Conservation (phyloP, 441 rosid species). For the Kokia cookei region DNA sequence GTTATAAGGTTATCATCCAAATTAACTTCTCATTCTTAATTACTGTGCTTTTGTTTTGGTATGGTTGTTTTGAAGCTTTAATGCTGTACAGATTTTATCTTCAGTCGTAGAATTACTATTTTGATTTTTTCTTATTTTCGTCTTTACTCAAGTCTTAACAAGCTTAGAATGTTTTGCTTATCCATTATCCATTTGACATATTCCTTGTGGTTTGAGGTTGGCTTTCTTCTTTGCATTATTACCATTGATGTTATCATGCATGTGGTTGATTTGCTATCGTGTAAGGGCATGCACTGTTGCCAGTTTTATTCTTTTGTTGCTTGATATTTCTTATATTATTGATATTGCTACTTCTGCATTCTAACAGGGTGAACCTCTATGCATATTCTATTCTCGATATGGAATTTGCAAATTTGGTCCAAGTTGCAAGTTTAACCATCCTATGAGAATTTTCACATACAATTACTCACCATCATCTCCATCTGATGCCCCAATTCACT, state of each 20-base stretch:
- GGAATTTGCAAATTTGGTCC: constrained; percentile 99
- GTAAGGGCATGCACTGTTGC: background rate
- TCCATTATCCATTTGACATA: background rate
- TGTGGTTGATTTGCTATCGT: background rate
- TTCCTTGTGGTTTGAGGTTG: background rate
- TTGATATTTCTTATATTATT: background rate
- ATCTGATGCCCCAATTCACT: constrained; percentile 47
- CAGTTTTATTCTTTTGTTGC: background rate
- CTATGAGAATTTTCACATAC: constrained; percentile 79
- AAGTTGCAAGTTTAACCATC: constrained; percentile 98
- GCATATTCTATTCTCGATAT: constrained; percentile 91
- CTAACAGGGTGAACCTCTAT: constrained; percentile 85
- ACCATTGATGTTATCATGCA: background rate
- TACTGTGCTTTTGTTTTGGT: background rate
- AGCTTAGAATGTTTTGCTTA: background rate
- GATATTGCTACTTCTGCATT: constrained; percentile 19
- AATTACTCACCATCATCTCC: constrained; percentile 59
- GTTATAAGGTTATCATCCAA: background rate
- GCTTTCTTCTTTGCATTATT: background rate
- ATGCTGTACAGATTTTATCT: background rate
- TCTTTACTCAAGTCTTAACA: background rate
- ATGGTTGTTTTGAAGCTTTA: constrained; percentile 1
- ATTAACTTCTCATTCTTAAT: background rate
- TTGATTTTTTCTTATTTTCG: background rate
- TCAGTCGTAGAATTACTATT: background rate